These are phyloP conservation scores for Ceratocystis cubensis DNA, from an alignment of 2,329 filamentous ascomycete species.

Conservation along the genomic window DNA sequence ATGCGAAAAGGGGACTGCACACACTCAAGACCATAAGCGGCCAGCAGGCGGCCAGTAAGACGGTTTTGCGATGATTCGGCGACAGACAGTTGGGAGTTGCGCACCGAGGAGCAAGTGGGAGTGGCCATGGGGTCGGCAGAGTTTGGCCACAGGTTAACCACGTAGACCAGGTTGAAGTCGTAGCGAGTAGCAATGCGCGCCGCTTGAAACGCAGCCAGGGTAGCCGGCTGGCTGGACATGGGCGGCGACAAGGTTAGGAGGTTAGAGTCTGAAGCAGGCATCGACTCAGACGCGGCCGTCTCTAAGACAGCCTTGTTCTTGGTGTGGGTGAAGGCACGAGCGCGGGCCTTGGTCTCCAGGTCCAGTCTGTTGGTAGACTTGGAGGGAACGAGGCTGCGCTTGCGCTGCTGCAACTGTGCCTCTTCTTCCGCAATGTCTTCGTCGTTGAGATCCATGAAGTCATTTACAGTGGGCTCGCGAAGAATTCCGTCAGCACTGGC, in stretches of 20 bases:
- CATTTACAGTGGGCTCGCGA: slow-evolving; percentile 40
- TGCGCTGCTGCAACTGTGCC: slow-evolving; percentile 16
- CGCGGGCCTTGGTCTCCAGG: slow-evolving; percentile 7
- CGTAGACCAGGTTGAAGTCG: slow-evolving; percentile 46
- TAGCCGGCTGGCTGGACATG: slow-evolving; percentile 33
- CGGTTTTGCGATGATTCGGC: slow-evolving; percentile 22
- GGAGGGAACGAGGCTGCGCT: background rate
- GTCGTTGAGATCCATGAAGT: slow-evolving; percentile 43
- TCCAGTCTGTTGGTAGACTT: slow-evolving; percentile 11
- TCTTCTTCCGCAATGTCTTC: slow-evolving; percentile 44
- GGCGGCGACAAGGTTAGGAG: slow-evolving; percentile 37
- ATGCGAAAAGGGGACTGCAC: slow-evolving; percentile 42
- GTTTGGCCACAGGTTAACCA: slow-evolving; percentile 46
- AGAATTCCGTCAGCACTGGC: slow-evolving; percentile 27
- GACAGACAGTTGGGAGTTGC: slow-evolving; percentile 6
- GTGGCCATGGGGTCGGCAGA: slow-evolving; percentile 19
- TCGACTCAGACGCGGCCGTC: slow-evolving; percentile 6
- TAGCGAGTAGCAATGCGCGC: slow-evolving; percentile 44
- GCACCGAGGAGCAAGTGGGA: slow-evolving; percentile 3
- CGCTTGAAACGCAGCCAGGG: slow-evolving; percentile 41
- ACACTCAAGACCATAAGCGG: slow-evolving; percentile 41
- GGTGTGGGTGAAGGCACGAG: slow-evolving; percentile 13
- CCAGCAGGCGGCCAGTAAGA: slow-evolving; percentile 40
- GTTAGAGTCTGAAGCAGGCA: slow-evolving; percentile 25
- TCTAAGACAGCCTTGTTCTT: background rate